Base-by-base conservation (phyloP, 2,329 filamentous ascomycete species). In the Thyridium curvatum region DNA sequence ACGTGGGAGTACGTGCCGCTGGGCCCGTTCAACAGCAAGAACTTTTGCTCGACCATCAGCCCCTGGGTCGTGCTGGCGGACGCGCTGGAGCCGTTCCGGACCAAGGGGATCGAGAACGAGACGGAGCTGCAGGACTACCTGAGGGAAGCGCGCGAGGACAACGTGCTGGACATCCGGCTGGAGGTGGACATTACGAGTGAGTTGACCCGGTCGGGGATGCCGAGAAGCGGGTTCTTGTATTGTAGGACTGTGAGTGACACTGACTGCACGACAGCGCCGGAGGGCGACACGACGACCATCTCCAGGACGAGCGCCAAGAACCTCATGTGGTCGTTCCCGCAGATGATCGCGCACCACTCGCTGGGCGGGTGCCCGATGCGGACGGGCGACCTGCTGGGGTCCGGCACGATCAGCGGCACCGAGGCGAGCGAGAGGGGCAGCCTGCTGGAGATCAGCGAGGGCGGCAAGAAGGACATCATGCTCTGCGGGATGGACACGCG, bases 1-100 rank as follows among this genome's bases (percentile, higher is more conserved):
- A 74, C 75, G 1, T 93, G 85, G 85, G 87, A 94, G 60, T 90
- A 90, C 49, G 73, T 90, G 8, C 87, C 87, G 0, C 64, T 91
- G 8, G 87, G 87, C 0, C 86, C 86, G 0, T 91, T 93, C 64
- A 89, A 86, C 45, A 72, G 79, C 17, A 93, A 94, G 72, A 91
- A 90, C 58, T 91, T 93, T 53, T 83, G 74, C 4, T 86, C 84
- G 0, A 84, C 76, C 0, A 83, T 93, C 48, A 85, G 79, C 43
- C 76, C 85, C 0, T 93, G 86, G 86, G 77, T 93, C 2, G 83
- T 93, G 4, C 66, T 87, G 12, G 72, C 80, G 26, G 85, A 90
- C 54, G 86, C 86, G 1, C 65, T 93, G 26, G 84, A 85, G 56
- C 82, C 62, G 12, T 67, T 65, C 40, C 50, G 56, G n/a, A 50